Percentiles rank a stretch among this genome's conserved stretches.
These are phyloP conservation scores for Melaleuca alternifolia DNA, from an alignment of 345 rosid species.

Conservation along the genomic window DNA sequence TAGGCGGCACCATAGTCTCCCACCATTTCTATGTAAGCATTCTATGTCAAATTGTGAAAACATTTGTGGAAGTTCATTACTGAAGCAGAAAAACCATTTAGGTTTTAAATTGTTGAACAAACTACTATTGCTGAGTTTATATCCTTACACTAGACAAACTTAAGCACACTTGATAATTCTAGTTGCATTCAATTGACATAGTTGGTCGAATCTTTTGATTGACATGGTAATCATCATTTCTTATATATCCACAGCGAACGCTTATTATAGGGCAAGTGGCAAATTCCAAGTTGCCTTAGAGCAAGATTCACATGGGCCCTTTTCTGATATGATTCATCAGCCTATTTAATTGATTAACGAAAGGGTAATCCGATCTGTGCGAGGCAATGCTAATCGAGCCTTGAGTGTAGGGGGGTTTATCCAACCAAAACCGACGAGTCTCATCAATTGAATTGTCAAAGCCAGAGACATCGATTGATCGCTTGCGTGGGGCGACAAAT, in stretches of 20 bases:
- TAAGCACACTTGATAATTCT: background rate
- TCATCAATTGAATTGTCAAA: background rate
- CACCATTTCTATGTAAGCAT: too few relatives aligned
- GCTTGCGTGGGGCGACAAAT: background rate
- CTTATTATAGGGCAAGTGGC: background rate
- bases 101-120: background rate
- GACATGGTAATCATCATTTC: background rate
- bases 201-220: background rate
- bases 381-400: background rate
- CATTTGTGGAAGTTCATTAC: too few relatives aligned
- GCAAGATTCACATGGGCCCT: background rate
- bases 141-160: background rate
- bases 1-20: too few relatives aligned
- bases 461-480: background rate
- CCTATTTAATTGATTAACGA: background rate
- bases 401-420: background rate
- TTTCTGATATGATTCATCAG: background rate
- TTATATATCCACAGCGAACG: background rate
- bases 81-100: background rate
- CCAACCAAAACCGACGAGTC: background rate
- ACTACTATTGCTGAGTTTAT: background rate
- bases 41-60: too few relatives aligned
- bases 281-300: background rate
- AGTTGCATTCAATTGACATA: background rate
- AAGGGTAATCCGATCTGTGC: background rate